Conservation (phyloP, 768 basidiomycete genomes). For the Phylloporus scabripes region DNA sequence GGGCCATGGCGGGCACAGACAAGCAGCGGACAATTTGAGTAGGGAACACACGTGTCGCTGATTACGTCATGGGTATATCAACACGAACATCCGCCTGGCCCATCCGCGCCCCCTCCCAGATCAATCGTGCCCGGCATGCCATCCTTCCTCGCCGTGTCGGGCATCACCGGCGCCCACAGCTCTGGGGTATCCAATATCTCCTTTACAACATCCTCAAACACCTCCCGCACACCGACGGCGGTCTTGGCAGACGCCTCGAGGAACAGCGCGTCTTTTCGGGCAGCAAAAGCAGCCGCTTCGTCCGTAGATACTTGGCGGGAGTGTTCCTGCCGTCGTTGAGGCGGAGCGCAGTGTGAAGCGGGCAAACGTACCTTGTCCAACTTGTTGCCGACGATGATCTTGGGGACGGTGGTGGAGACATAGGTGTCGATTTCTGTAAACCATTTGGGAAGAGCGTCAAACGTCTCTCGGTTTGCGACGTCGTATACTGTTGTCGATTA, state of each 20-base stretch:
- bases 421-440: slow-evolving; percentile 91
- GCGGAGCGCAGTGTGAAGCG: no score
- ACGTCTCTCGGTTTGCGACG: slow-evolving; percentile 86
- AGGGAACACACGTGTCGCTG: slow-evolving; percentile 9
- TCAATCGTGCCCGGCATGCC: slow-evolving; percentile 44
- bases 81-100: slow-evolving; percentile 29
- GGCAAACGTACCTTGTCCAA: slow-evolving; percentile 72
- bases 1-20: slow-evolving; percentile 17
- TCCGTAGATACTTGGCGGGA: slow-evolving; percentile 78
- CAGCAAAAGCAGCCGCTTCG: slow-evolving; percentile 78
- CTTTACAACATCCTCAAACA: slow-evolving; percentile 71
- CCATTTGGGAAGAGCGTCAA: slow-evolving; percentile 93
- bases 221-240: slow-evolving; percentile 71
- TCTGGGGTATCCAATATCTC: slow-evolving; percentile 80
- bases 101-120: slow-evolving; percentile 13
- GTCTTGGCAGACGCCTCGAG: slow-evolving; percentile 95
- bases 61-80: slow-evolving; percentile 25
- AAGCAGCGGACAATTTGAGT: background rate
- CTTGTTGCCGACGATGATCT: slow-evolving; percentile 95
- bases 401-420: slow-evolving; percentile 77
- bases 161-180: slow-evolving; percentile 53
- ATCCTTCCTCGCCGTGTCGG: slow-evolving; percentile 12
- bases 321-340: slow-evolving; percentile 57
- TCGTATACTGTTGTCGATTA: slow-evolving; percentile 71
- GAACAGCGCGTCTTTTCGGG: slow-evolving; percentile 78